These are phyloP conservation scores for Scedosporium apiospermum DNA, from an alignment of 2,329 filamentous ascomycete genomes.

Conservation along the genomic window DNA sequence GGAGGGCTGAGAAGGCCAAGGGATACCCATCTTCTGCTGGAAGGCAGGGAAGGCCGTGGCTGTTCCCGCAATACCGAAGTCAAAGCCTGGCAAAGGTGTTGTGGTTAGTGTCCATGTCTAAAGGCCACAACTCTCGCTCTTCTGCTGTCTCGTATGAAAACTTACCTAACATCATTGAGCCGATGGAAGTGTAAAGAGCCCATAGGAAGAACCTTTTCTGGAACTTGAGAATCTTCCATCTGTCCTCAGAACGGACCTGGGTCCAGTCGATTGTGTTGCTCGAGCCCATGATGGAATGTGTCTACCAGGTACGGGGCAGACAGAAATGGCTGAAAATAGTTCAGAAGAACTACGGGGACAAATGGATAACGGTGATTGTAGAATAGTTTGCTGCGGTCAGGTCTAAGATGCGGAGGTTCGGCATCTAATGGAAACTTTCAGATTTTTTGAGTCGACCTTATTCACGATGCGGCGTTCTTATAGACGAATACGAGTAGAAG, in stretches of 20 bases:
- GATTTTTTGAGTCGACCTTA: no score
- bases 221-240: slow-evolving; percentile 19
- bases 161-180: slow-evolving; percentile 20
- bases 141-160: neutral
- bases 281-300: neutral
- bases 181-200: slow-evolving; percentile 19
- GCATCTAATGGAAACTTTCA: no score
- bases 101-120: no score
- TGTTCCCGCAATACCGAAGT: slow-evolving; percentile 5
- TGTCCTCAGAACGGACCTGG: slow-evolving; percentile 15
- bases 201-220: slow-evolving; percentile 17
- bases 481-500: no score
- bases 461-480: no score
- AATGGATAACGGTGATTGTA: no score
- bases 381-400: no score
- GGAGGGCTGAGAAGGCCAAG: slow-evolving; percentile 2
- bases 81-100: neutral
- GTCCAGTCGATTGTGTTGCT: slow-evolving; percentile 13
- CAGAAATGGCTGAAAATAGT: no score
- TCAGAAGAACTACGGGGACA: no score
- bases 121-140: no score
- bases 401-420: no score
- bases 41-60: slow-evolving; percentile 5
- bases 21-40: slow-evolving; percentile 5
- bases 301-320: neutral